phyloP scores from a whole-genome alignment of 1,139 yeast genomes.

The Blastobotrys capitulatus region DNA sequence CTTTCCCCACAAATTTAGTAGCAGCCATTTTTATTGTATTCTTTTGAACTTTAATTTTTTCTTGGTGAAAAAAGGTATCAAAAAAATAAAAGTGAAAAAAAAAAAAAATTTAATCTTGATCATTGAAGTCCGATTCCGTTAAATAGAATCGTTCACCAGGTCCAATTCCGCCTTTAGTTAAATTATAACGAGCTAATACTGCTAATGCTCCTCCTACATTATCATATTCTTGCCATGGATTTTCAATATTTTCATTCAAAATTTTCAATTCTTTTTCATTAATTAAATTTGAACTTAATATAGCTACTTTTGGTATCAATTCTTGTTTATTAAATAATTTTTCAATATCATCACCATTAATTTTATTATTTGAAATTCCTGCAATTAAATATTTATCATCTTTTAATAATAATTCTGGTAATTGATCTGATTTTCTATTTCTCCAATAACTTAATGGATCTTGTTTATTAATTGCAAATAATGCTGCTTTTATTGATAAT shows the following conservation, averaged over 20 bases:
- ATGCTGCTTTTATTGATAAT: slow-evolving; percentile 1
- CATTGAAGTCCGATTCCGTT: not conserved
- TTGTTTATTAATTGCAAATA: slow-evolving; percentile 11
- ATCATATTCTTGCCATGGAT: slow-evolving; percentile 1
- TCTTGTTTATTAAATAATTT: not conserved
- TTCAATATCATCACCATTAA: not conserved
- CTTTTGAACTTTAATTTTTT: not conserved
- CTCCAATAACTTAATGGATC: slow-evolving; percentile 11
- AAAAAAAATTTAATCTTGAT: too few species aligned
- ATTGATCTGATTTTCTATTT: not conserved
- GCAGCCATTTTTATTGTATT: slow-evolving; percentile 1
- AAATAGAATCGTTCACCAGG: slow-evolving; percentile 11
- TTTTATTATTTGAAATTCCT: not conserved
- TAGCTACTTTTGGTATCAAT: not conserved
- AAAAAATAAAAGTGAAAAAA: too few species aligned
- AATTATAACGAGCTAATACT: slow-evolving; percentile 6
- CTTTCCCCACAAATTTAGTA: slow-evolving; percentile 15
- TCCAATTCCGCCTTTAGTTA: slow-evolving; percentile 9
- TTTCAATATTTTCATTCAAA: not conserved
- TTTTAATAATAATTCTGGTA: not conserved
- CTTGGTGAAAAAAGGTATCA: not conserved
- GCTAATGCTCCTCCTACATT: not conserved
- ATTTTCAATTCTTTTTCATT: not conserved
- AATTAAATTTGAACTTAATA: not conserved
- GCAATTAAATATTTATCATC: not conserved